Percentiles rank a stretch among this genome's conserved stretches.
These are phyloP conservation scores for Prinsepia uniflora DNA, from an alignment of 306 rosid species.

Conservation along the genomic window DNA sequence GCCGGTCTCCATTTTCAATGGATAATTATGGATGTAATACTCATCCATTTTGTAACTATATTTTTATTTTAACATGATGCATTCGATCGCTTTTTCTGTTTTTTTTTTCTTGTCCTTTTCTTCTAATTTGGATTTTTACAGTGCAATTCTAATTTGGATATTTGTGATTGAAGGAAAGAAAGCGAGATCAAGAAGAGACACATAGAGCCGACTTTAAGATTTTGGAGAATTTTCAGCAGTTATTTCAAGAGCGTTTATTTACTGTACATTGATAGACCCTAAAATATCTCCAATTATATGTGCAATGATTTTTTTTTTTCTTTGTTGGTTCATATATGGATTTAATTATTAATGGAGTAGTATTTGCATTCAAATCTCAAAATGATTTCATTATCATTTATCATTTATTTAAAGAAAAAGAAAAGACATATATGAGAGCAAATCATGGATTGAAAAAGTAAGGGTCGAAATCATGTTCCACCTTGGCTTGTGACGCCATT, in stretches of 20 bases:
- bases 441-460: background rate
- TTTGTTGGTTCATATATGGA: background rate
- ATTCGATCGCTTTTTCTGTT: too few relatives aligned
- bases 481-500: too few relatives aligned
- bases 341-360: background rate
- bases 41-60: constrained; percentile 16
- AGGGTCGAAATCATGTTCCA: too few relatives aligned
- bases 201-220: background rate
- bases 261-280: too few relatives aligned
- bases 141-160: background rate
- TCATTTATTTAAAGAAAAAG: background rate
- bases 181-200: background rate
- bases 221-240: background rate
- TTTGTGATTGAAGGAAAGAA: background rate
- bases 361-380: too few relatives aligned
- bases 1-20: constrained; percentile 48
- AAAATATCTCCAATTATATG: too few relatives aligned
- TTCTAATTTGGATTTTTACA: background rate
- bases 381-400: too few relatives aligned
- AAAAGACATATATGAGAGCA: background rate
- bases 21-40: constrained; percentile 44
- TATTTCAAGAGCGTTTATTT: too few relatives aligned
- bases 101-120: constrained; percentile 1
- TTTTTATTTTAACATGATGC: constrained; percentile 15
- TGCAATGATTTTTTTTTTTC: too few relatives aligned